These are phyloP conservation scores for Solanum hybrid DNA, from an alignment of 305 asterid species.

Conservation along the genomic window DNA sequence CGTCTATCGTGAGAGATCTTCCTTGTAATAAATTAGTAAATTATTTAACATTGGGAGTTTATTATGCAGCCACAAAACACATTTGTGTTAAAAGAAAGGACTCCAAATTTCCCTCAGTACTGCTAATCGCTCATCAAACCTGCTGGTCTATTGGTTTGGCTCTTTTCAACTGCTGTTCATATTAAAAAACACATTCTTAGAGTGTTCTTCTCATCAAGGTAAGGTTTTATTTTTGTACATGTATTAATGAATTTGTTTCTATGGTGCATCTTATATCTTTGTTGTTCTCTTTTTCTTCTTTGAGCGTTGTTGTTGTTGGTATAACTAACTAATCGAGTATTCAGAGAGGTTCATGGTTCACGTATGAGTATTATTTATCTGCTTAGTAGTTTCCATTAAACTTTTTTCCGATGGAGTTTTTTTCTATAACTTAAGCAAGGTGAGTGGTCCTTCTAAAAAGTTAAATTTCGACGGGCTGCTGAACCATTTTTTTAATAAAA, in stretches of 20 bases:
- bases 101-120: not conserved
- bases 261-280: not conserved
- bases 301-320: not conserved
- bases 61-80: not conserved
- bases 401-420: not conserved
- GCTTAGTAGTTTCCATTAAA: not conserved
- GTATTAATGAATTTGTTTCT: not conserved
- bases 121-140: not conserved
- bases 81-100: not conserved
- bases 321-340: not conserved
- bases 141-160: not conserved
- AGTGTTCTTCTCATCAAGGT: not conserved
- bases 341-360: not conserved
- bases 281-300: not conserved
- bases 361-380: not conserved
- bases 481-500: not conserved
- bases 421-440: not conserved
- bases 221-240: not conserved
- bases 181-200: not conserved
- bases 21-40: not conserved
- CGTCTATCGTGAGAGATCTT: not conserved
- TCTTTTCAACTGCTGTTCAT: not conserved
- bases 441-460: not conserved
- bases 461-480: not conserved
- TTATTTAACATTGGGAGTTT: not conserved